Evolutionary conservation across 73 alveolate genomes (phyloP).

Genomic region (Paraurostyla sp.): DNA sequence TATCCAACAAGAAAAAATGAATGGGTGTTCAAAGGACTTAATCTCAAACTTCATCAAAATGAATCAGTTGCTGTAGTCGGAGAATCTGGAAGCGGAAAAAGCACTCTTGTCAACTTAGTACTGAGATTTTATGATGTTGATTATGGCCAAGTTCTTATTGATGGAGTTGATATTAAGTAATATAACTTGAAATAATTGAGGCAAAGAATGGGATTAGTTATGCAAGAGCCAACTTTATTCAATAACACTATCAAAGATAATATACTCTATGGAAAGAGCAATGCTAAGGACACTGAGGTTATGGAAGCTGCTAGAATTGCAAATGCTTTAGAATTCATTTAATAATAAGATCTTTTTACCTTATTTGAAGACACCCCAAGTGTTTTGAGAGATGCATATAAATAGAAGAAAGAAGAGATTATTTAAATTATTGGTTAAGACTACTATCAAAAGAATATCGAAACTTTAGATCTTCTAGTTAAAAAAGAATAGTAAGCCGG

Average conservation of each 20-base stretch:
- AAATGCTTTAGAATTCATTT: conserved; percentile 80
- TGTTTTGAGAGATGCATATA: not conserved
- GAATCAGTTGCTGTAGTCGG: conserved; percentile 96
- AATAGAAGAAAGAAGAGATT: not conserved
- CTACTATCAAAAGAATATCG: not conserved
- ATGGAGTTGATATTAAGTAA: conserved; percentile 83
- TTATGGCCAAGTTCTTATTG: conserved; percentile 85
- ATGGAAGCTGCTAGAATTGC: conserved; percentile 88
- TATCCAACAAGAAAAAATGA: conserved; percentile 79
- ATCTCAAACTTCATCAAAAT: conserved; percentile 84
- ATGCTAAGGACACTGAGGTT: conserved; percentile 84
- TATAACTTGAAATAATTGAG: conserved; percentile 77
- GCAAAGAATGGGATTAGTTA: conserved; percentile 78
- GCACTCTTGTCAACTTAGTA: conserved; percentile 85
- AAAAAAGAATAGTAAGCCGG: conserved; percentile 30
- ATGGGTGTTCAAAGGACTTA: conserved; percentile 75
- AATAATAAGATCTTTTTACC: not conserved
- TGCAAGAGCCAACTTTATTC: conserved; percentile 86
- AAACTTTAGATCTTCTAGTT: not conserved
- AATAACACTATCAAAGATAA: conserved; percentile 44
- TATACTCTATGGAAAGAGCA: conserved; percentile 78
- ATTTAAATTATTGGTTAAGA: not conserved
- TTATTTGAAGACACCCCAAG: conserved; percentile 21
- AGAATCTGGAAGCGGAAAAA: conserved; percentile 97
- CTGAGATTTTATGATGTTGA: conserved; percentile 92